Evolutionary conservation across 176 grass and related monocot genomes (phyloP).

Genomic region (Ensete glaucum): DNA sequence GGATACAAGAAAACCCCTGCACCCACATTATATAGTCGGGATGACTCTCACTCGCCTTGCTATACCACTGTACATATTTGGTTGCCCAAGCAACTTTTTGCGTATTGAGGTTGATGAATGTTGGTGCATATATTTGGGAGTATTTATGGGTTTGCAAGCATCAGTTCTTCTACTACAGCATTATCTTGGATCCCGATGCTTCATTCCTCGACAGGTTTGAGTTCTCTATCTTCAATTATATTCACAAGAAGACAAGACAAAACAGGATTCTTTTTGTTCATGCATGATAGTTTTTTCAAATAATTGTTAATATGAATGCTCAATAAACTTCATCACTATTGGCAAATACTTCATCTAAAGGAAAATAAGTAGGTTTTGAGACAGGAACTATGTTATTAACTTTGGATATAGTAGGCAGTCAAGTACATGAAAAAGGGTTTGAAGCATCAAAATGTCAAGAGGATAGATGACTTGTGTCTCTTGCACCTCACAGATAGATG

Average conservation of each 20-base stretch:
- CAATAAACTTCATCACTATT: no score
- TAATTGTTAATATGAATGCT: no score
- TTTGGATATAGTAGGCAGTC: no score
- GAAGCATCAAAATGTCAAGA: no score
- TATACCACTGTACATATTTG: slow-evolving; percentile 90
- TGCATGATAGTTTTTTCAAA: background rate
- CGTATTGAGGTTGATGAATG: slow-evolving; percentile 55
- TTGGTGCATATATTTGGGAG: slow-evolving; percentile 71
- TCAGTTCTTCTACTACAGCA: slow-evolving; percentile 78
- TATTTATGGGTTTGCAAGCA: slow-evolving; percentile 71
- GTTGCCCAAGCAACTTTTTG: slow-evolving; percentile 94
- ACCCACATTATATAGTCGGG: slow-evolving; percentile 88
- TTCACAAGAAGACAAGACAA: background rate
- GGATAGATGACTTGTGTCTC: no score
- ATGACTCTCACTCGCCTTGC: slow-evolving; percentile 81
- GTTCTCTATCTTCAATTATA: slow-evolving; percentile 11
- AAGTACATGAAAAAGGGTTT: no score
- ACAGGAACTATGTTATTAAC: no score
- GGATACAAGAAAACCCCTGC: slow-evolving; percentile 95
- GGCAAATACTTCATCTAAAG: no score
- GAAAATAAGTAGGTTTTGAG: no score
- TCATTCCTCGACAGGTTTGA: slow-evolving; percentile 89
- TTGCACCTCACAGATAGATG: no score
- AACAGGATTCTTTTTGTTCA: background rate
- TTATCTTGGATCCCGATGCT: slow-evolving; percentile 93